Percentiles rank a stretch among this genome's conserved stretches.
These are phyloP conservation scores for Ophiorrhiza pumila DNA, from an alignment of 257 asterid species.

Conservation along the genomic window DNA sequence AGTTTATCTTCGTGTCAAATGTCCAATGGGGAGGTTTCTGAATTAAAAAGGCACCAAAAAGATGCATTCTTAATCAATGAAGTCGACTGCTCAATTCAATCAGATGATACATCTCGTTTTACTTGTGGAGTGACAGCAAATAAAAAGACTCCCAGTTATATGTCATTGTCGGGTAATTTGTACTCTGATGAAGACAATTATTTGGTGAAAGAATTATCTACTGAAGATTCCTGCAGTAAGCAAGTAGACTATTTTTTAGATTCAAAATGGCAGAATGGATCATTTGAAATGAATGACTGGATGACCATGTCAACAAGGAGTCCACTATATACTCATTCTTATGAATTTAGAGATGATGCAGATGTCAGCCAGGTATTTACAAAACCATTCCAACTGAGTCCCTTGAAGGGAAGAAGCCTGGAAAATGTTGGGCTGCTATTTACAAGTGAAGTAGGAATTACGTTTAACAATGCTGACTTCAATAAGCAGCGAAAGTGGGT, in stretches of 20 bases:
- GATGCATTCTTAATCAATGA: conserved; percentile 37
- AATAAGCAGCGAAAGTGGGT: conserved; percentile 26
- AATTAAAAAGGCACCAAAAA: conserved; percentile 24
- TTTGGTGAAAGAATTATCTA: conserved; percentile 23
- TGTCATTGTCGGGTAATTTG: conserved; percentile 28
- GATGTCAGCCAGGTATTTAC: conserved; percentile 25
- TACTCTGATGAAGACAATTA: conserved; percentile 29
- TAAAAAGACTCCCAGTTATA: conserved; percentile 21
- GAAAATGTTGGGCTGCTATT: conserved; percentile 33
- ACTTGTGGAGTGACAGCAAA: conserved; percentile 17
- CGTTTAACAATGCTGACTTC: conserved; percentile 31
- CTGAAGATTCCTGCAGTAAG: conserved; percentile 32
- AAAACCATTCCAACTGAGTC: conserved; percentile 45
- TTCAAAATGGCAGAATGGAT: conserved; percentile 36
- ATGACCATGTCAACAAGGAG: conserved; percentile 23
- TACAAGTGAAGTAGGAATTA: conserved; percentile 36
- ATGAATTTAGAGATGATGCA: conserved; percentile 31
- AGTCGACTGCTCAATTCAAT: conserved; percentile 30
- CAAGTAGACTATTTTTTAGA: conserved; percentile 25
- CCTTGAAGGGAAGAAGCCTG: conserved; percentile 40
- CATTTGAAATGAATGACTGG: conserved; percentile 29
- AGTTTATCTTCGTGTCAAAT: conserved; percentile 25
- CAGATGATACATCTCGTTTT: conserved; percentile 36
- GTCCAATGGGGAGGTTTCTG: conserved; percentile 30
- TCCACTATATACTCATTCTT: conserved; percentile 31